A percentile compares a stretch with the other conserved stretches of the same genome.
phyloP scores from a whole-genome alignment of 345 rosid species.

The Citrus mangshanensis region DNA sequence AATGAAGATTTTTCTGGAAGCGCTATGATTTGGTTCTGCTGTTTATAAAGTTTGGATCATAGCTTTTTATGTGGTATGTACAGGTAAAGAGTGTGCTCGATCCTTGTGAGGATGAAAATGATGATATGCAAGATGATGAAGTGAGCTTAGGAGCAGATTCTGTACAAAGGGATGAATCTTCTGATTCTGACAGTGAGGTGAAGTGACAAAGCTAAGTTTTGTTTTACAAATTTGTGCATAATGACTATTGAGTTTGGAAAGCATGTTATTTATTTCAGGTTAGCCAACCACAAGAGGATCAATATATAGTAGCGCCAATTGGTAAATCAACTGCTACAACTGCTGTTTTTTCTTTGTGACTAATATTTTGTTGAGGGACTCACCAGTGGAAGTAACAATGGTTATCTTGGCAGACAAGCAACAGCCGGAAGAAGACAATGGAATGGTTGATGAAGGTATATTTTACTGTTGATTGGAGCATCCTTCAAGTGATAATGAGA shows the following conservation, averaged over 20 bases:
- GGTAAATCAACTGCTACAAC: conserved; percentile 42
- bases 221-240: conserved; percentile 2
- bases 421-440: conserved; percentile 45
- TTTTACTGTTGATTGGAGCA: not conserved
- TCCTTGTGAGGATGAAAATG: conserved; percentile 91
- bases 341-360: not conserved
- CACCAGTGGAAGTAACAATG: conserved; percentile 16
- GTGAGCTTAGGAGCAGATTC: conserved; percentile 68
- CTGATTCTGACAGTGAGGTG: conserved; percentile 90
- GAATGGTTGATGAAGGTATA: conserved; percentile 67
- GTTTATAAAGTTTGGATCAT: not conserved
- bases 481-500: not conserved
- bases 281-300: conserved; percentile 55
- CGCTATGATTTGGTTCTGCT: conserved; percentile 2
- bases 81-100: conserved; percentile 98
- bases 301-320: conserved; percentile 56
- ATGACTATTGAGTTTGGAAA: not conserved
- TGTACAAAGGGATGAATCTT: conserved; percentile 50
- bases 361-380: conserved; percentile 1
- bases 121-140: conserved; percentile 65
- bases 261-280: conserved; percentile 44
- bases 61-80: conserved; percentile 12
- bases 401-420: conserved; percentile 50
- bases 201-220: conserved; percentile 12
- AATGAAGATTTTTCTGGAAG: conserved; percentile 7